phyloP scores from a whole-genome alignment of 495 filamentous ascomycete species.

The Platismatia glauca region DNA sequence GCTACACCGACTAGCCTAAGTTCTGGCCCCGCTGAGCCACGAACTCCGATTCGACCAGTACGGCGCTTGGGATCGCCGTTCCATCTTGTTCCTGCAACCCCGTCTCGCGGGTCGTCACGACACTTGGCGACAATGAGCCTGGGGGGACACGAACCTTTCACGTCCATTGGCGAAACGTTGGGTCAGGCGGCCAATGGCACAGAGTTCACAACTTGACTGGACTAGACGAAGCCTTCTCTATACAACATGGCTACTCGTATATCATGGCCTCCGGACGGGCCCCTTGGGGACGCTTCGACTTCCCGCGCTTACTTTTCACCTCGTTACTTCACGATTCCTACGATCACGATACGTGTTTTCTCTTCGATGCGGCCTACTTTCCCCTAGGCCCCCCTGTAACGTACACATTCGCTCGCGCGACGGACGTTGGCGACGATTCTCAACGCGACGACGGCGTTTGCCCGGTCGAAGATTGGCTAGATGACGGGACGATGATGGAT shows the following conservation, averaged over 20 bases:
- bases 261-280: background rate
- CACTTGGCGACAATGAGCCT: constrained; percentile 22
- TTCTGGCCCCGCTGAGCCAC: constrained; percentile 1
- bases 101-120: constrained; percentile 16
- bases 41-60: constrained; percentile 19
- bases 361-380: background rate
- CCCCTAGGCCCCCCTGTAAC: background rate
- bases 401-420: constrained; percentile 3
- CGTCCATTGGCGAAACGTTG: constrained; percentile 22
- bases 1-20: background rate
- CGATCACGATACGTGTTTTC: constrained; percentile 8
- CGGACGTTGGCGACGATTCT: background rate
- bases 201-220: constrained; percentile 3
- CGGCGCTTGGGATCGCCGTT: constrained; percentile 48
- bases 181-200: constrained; percentile 10
- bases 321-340: constrained; percentile 8
- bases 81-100: constrained; percentile 22
- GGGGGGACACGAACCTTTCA: constrained; percentile 20
- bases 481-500: constrained; percentile 6
- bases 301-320: background rate
- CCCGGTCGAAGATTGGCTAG: background rate
- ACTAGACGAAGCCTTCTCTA: background rate
- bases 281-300: background rate
- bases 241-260: background rate
- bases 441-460: constrained; percentile 5